Conservation (phyloP, 129 eudicot genomes). For the Lactuca sativa region DNA sequence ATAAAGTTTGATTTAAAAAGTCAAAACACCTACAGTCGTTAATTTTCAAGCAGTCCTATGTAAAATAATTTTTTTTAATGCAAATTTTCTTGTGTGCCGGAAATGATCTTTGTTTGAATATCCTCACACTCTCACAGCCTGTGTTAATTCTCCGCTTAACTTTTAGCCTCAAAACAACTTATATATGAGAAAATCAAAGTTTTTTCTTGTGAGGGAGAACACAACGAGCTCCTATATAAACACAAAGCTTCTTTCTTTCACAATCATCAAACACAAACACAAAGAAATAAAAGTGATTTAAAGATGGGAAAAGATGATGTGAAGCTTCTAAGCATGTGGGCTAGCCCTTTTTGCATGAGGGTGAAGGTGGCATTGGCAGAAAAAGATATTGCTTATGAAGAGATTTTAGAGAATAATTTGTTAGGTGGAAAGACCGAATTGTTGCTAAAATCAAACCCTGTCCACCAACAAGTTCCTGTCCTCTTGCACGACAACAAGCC, state of each 20-base stretch:
- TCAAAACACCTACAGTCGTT: neutral
- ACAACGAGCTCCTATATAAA: conserved; percentile 30
- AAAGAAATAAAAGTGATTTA: neutral
- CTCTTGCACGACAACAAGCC: conserved; percentile 58
- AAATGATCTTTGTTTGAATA: neutral
- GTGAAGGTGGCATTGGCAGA: conserved; percentile 63
- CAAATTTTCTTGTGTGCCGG: conserved; percentile 9
- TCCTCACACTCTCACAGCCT: conserved; percentile 8
- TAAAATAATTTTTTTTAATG: neutral
- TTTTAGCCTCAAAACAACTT: conserved; percentile 22
- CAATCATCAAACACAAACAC: conserved; percentile 12
- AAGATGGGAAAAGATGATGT: conserved; percentile 51
- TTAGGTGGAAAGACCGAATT: conserved; percentile 66
- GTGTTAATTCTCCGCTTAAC: conserved; percentile 5
- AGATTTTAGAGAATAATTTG: conserved; percentile 51
- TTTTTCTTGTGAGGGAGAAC: conserved; percentile 27
- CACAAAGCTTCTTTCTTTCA: conserved; percentile 5
- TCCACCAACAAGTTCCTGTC: conserved; percentile 66
- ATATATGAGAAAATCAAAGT: conserved; percentile 34
- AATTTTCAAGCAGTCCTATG: neutral
- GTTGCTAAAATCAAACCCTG: conserved; percentile 61
- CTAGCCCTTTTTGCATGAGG: conserved; percentile 68
- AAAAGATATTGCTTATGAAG: conserved; percentile 56
- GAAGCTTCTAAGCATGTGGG: conserved; percentile 61
- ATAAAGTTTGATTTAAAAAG: conserved; percentile 1